Evolutionary conservation across 2,329 filamentous ascomycete species (phyloP).

Genomic region (Metarhizium sp.): DNA sequence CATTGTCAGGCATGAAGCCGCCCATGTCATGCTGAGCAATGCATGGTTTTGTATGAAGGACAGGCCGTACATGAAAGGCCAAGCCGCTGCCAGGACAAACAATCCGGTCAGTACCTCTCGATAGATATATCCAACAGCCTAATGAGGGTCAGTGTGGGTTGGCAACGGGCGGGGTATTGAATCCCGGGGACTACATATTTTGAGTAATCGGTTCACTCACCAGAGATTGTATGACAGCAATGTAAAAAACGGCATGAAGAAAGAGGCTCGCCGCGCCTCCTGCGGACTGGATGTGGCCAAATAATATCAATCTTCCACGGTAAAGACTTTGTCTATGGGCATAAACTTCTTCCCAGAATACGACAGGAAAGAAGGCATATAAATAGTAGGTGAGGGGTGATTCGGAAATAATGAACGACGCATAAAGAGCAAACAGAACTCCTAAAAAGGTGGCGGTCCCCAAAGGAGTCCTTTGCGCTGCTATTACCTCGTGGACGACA

Average conservation of each 20-base stretch:
- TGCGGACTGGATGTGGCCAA: conserved; percentile 57
- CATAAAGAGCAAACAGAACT: conserved; percentile 63
- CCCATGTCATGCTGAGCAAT: conserved; percentile 61
- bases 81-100: conserved; percentile 67
- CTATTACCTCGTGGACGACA: conserved; percentile 63
- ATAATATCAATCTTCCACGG: conserved; percentile 57
- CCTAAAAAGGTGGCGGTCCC: conserved; percentile 65
- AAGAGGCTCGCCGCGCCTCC: conserved; percentile 48
- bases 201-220: conserved; percentile 33
- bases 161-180: not conserved
- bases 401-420: conserved; percentile 68
- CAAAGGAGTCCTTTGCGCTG: conserved; percentile 51
- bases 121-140: conserved; percentile 89
- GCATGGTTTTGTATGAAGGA: conserved; percentile 61
- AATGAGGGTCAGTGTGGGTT: not conserved
- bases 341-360: conserved; percentile 95
- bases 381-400: conserved; percentile 81
- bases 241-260: conserved; percentile 56
- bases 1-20: conserved; percentile 69
- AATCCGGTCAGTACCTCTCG: conserved; percentile 77
- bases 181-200: not conserved
- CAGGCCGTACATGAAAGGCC: conserved; percentile 67
- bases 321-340: conserved; percentile 61
- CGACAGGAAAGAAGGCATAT: conserved; percentile 84
- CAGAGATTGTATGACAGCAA: conserved; percentile 70